These are phyloP conservation scores for Begonia masoniana DNA, from an alignment of 306 rosid species.

Conservation along the genomic window DNA sequence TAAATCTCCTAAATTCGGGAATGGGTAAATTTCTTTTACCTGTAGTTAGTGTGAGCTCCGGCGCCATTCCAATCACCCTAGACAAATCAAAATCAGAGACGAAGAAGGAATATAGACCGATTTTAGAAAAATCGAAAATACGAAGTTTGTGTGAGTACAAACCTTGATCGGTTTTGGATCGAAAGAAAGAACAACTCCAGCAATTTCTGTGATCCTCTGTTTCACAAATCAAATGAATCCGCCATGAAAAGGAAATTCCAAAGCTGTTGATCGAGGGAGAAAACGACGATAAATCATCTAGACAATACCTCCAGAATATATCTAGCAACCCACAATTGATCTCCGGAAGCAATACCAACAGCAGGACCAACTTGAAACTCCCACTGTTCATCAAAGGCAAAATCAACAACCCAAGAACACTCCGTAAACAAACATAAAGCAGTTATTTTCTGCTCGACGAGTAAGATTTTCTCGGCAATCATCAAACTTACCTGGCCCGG, in stretches of 20 bases:
- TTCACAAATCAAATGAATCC: neutral
- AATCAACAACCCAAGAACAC: too few species aligned
- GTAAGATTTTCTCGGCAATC: too few species aligned
- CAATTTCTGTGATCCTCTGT: constrained; percentile 44
- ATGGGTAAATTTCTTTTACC: constrained; percentile 7
- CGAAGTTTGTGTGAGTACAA: neutral
- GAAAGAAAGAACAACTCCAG: constrained; percentile 33
- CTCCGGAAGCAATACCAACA: constrained; percentile 36
- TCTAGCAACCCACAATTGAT: constrained; percentile 41
- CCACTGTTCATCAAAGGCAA: constrained; percentile 19
- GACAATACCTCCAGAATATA: constrained; percentile 46
- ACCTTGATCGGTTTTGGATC: constrained; percentile 54
- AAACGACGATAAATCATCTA: neutral
- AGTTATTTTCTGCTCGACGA: too few species aligned
- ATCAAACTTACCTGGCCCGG: constrained; percentile 31
- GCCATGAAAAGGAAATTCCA: too few species aligned
- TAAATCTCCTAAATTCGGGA: neutral
- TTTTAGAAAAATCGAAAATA: neutral
- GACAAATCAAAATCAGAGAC: neutral
- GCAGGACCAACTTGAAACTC: constrained; percentile 49
- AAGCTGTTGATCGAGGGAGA: neutral
- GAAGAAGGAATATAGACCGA: neutral
- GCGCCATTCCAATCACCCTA: constrained; percentile 61
- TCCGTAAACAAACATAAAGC: too few species aligned
- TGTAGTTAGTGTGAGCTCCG: constrained; percentile 47